Evolutionary conservation across 768 basidiomycete genomes (phyloP), one percentile per base, ranked within the genome.

Genomic region (Leucosporidium creatinivorum): DNA sequence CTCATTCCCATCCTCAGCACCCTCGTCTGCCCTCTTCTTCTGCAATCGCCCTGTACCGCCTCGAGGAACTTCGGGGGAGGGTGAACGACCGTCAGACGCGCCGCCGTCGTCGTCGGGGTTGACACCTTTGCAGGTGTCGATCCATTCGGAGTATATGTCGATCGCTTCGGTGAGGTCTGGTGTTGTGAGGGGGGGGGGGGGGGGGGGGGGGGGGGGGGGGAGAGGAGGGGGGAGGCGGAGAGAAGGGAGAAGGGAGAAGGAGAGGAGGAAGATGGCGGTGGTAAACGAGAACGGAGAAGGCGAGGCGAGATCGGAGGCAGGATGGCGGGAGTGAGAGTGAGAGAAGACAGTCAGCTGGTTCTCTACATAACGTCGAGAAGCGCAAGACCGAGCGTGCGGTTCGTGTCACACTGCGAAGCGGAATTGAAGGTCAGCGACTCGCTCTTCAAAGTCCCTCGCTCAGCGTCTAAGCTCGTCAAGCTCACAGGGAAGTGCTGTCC

Each of bases 71-170:
- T 50, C 49, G 12, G 23, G 25, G 23, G 5, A 8, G 49, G 33
- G 2, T n/a, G 8, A 4, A 0, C 33, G 13, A 23, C 10, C 15
- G 36, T 15, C 25, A 19, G 36, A 13, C 39, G 55, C 50, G 30
- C 28, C n/a, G n/a, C n/a, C n/a, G n/a, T n/a, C 55, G 44, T 62
- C 61, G 30, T 23, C 25, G 3, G 33, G 31, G 62, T 70, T 70
- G 56, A 64, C 70, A 5, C 30, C 63, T 31, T 69, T 69, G 51
- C 63, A 65, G 15, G 69, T 69, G 60, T 72, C 70, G 25, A 72
- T 72, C 70, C 70, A 72, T 54, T 69, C 52, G 10, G 70, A 66
- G 54, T 70, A 72, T 10, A 72, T 30, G 61, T 72, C 70, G 47
- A 72, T 65, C 19, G 70, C 64, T 49, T 70, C 70, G 55, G 58